Conservation (phyloP, 176 grass and related monocot species). For the Hordeum vulgare region MorexV3_pseudomolecules_assembly NC_058524.1:538824704-538825203, state of each 20-base stretch:
- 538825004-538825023: constrained; percentile 68
- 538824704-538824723: background rate
- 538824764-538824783: constrained; percentile 74
- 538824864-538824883: constrained; percentile 74
- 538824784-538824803: constrained; percentile 61
- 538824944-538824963: background rate
- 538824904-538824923: background rate
- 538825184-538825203: background rate
- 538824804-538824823: constrained; percentile 65
- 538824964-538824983: constrained; percentile 65
- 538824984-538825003: constrained; percentile 78
- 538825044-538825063: constrained; percentile 89
- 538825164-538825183: background rate
- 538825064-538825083: constrained; percentile 98
- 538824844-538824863: constrained; percentile 86
- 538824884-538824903: constrained; percentile 39
- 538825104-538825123: background rate
- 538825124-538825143: background rate
- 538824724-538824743: background rate
- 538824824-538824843: constrained; percentile 79
- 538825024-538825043: constrained; percentile 73
- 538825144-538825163: background rate
- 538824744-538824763: background rate
- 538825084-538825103: constrained; percentile 24
- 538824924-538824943: background rate